Evolutionary conservation across 2,329 filamentous ascomycete genomes (phyloP).

Genomic region (Cladosporium cucumerinum): DNA sequence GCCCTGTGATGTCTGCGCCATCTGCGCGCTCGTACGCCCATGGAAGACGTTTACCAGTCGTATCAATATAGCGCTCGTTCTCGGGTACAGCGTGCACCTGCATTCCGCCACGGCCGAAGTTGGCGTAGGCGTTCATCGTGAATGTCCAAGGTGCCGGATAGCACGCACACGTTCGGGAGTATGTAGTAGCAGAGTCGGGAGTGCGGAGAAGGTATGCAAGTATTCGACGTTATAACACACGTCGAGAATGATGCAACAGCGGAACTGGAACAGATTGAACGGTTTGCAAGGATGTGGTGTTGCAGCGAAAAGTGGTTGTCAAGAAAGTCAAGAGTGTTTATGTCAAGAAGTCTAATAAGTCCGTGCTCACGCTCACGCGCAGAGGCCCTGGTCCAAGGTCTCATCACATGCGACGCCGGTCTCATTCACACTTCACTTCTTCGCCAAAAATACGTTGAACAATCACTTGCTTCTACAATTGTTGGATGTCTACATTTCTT

Average conservation of each 20-base stretch:
- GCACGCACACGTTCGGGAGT: not conserved
- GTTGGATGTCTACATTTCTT: not conserved
- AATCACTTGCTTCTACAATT: not conserved
- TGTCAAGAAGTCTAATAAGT: not conserved
- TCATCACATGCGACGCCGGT: not conserved
- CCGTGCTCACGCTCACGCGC: not conserved
- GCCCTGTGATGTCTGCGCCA: constrained; percentile 17
- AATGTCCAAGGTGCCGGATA: not conserved
- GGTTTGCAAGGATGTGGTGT: not conserved
- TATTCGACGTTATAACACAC: not conserved
- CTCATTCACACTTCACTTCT: not conserved
- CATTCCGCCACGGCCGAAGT: constrained; percentile 42
- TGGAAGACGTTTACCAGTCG: constrained; percentile 57
- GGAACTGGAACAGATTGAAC: not conserved
- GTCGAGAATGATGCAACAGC: too few species aligned
- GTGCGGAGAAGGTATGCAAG: not conserved
- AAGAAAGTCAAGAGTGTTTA: constrained; percentile 11
- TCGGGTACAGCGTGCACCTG: constrained; percentile 65
- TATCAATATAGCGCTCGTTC: constrained; percentile 59
- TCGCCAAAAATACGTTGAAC: not conserved
- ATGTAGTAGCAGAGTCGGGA: not conserved
- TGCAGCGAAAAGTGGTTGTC: constrained; percentile 1
- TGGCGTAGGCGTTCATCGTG: constrained; percentile 12
- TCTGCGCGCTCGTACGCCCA: constrained; percentile 53
- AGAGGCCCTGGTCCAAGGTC: not conserved